Evolutionary conservation across 768 basidiomycete genomes (phyloP).

Genomic region (Podaxis sp.): DNA sequence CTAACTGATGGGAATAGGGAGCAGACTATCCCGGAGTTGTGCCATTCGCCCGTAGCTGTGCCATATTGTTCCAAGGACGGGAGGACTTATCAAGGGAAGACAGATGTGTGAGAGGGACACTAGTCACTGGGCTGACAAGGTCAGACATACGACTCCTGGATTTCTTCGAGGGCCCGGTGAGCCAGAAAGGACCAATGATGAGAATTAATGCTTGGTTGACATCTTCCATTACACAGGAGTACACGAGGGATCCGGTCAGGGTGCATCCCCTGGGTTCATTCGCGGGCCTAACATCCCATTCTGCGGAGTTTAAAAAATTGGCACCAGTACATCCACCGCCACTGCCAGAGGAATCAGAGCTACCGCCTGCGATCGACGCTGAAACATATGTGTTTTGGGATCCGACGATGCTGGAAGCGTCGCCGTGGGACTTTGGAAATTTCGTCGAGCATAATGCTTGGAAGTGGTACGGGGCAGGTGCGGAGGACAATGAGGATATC

Average conservation of each 20-base stretch:
- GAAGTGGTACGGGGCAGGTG: conserved; percentile 65
- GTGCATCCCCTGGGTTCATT: conserved; percentile 56
- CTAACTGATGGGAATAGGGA: conserved; percentile 29
- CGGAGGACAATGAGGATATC: conserved; percentile 31
- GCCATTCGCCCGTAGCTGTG: conserved; percentile 47
- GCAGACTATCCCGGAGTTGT: conserved; percentile 87
- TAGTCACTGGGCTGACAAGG: conserved; percentile 70
- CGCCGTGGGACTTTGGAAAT: conserved; percentile 79
- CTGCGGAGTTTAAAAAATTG: conserved; percentile 19
- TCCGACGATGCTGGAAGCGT: conserved; percentile 44
- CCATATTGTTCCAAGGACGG: conserved; percentile 37
- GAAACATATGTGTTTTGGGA: conserved; percentile 74
- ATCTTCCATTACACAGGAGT: conserved; percentile 56
- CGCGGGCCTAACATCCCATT: conserved; percentile 30
- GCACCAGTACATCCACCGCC: conserved; percentile 43
- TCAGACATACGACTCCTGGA: conserved; percentile 71
- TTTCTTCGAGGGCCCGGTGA: conserved; percentile 77
- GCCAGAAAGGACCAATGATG: conserved; percentile 16
- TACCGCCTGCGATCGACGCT: conserved; percentile 39
- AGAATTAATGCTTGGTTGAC: neutral
- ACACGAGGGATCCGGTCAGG: conserved; percentile 50
- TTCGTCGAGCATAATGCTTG: conserved; percentile 75
- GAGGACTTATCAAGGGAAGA: conserved; percentile 56
- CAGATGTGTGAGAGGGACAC: conserved; percentile 69
- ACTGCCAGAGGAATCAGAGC: conserved; percentile 33